A percentile compares a stretch with the other conserved stretches of the same genome.
phyloP scores from a whole-genome alignment of 495 filamentous ascomycete genomes.

The Penicillium psychrofluorescens region DNA sequence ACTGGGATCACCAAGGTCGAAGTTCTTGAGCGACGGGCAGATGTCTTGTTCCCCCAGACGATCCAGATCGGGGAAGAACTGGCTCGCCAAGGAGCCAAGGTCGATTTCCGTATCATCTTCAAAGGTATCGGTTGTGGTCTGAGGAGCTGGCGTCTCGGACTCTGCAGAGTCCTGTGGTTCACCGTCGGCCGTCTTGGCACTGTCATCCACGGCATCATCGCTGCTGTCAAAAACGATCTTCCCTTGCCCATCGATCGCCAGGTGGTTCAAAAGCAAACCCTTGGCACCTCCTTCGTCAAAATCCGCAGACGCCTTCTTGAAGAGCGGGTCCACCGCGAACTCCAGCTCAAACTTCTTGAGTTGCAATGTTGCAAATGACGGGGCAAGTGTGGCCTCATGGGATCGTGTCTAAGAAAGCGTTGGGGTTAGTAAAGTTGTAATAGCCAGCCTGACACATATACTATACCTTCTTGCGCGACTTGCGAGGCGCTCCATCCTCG shows the following conservation, averaged over 20 bases:
- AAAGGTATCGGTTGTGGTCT: constrained; percentile 36
- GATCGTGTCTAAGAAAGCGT: constrained; percentile 54
- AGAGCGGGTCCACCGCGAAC: constrained; percentile 92
- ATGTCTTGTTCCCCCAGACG: constrained; percentile 79
- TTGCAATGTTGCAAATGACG: constrained; percentile 79
- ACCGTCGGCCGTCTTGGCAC: constrained; percentile 45
- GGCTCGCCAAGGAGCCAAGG: constrained; percentile 58
- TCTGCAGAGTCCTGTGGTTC: constrained; percentile 23
- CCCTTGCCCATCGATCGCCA: constrained; percentile 84
- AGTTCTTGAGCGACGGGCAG: constrained; percentile 87
- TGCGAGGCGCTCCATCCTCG: constrained; percentile 73
- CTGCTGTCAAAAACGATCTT: constrained; percentile 97
- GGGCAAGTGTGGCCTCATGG: constrained; percentile 85
- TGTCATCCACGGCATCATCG: constrained; percentile 71
- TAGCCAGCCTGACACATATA: background rate
- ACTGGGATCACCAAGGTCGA: constrained; percentile 79
- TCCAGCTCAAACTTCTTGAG: constrained; percentile 97
- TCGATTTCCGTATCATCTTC: constrained; percentile 67
- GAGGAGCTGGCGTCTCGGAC: constrained; percentile 16
- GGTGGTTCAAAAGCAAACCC: constrained; percentile 87
- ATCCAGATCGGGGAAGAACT: constrained; percentile 82
- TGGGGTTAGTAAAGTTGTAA: background rate
- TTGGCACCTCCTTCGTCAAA: constrained; percentile 98
- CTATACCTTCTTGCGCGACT: constrained; percentile 62
- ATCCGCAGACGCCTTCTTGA: constrained; percentile 97